Percentiles rank a stretch among this genome's conserved stretches.
Evolutionary conservation across 495 filamentous ascomycete genomes (phyloP).

Genomic region (Tuber magnatum): DNA sequence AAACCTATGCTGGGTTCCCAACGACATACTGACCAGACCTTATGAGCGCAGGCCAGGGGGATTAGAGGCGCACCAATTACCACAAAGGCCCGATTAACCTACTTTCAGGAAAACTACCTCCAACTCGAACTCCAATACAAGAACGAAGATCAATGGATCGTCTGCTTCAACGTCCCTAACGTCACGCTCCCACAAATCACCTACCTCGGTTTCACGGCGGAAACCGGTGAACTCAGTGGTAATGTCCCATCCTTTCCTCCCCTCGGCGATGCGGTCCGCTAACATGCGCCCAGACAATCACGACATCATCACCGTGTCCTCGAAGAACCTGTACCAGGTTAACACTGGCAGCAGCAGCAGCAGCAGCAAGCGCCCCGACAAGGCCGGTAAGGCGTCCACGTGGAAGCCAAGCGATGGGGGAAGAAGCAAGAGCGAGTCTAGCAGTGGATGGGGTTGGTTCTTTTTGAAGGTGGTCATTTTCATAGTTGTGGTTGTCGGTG

Average conservation of each 20-base stretch:
- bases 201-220: slow-evolving; percentile 91
- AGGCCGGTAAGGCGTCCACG: slow-evolving; percentile 18
- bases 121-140: slow-evolving; percentile 93
- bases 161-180: slow-evolving; percentile 68
- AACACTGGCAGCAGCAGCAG: slow-evolving; percentile 44
- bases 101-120: slow-evolving; percentile 91
- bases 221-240: slow-evolving; percentile 83
- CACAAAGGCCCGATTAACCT: slow-evolving; percentile 81
- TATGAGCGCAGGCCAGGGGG: slow-evolving; percentile 60
- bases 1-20: background rate
- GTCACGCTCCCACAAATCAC: slow-evolving; percentile 76
- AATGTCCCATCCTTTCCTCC: background rate
- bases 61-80: slow-evolving; percentile 69
- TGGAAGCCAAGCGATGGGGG: slow-evolving; percentile 16
- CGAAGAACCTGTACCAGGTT: slow-evolving; percentile 79
- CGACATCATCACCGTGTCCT: slow-evolving; percentile 83
- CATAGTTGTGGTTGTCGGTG: slow-evolving; percentile 59
- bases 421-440: slow-evolving; percentile 13
- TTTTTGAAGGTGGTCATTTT: slow-evolving; percentile 78
- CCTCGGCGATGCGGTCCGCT: slow-evolving; percentile 2
- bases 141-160: slow-evolving; percentile 72
- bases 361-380: slow-evolving; percentile 39
- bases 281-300: slow-evolving; percentile 63
- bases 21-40: slow-evolving; percentile 1
- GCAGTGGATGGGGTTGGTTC: slow-evolving; percentile 84